Evolutionary conservation across 1,284 basidiomycete genomes (phyloP), one percentile per base, ranked within the genome.

Genomic region (Leccinum solheimii): DNA sequence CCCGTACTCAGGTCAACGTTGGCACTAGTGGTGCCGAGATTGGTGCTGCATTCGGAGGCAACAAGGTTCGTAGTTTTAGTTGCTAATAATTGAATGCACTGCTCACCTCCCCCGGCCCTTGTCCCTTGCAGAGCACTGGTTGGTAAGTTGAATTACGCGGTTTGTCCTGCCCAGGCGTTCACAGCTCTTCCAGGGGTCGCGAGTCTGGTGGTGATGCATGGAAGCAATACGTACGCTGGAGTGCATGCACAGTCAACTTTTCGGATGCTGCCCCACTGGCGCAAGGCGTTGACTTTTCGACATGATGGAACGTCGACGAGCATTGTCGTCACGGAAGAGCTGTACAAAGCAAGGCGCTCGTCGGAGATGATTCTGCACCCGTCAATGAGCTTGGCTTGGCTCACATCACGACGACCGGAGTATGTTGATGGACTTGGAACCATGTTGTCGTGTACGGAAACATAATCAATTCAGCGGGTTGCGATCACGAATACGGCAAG

Each of bases 191-290:
- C 62, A 95, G 94, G 94, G 96, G 96, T n/a, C 86, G 95, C 60
- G 95, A 98, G 78, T 95, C 92, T 14, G 95, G 95, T 38, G 95
- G 95, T 53, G 95, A 98, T 76, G 92, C 95, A 26, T 98, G 95
- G 95, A 96, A 96, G 77, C 93, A 97, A 73, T 94, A 92, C 65
- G 89, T 92, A 50, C 86, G 92, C 62, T 93, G 91, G 91, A 90
- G 90, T 72, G 86, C 92, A 49, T 95, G 92, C 74, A 98, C 95
- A 7, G 82, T 98, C 75, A 98, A 98, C 78, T 98, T 93, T 78
- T 94, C 92, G 34, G 85, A 93, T 72, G 84, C 88, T 69, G 89
- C 94, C 54, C 94, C 92, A 10, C 80, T 98, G 27, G 95, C 95
- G 1, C 95, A 98, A 77, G 95, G 95, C 6, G 94, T 98, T 63